Percentiles rank a stretch among this genome's conserved stretches.
Evolutionary conservation across 1,284 basidiomycete species (phyloP).

Genomic region (Trametes versicolor): DNA sequence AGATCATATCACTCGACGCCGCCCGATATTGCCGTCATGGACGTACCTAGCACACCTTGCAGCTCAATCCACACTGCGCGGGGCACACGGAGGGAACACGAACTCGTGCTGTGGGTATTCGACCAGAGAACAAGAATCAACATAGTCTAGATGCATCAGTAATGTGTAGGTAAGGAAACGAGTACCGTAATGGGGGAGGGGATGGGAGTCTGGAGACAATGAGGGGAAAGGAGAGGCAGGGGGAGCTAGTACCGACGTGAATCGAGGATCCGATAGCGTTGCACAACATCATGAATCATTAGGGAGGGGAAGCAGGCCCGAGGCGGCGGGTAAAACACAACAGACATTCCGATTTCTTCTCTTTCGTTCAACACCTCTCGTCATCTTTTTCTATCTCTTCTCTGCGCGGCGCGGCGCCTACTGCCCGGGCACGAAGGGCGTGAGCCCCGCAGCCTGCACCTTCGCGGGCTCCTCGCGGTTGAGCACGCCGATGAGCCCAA

Average conservation of each 20-base stretch:
- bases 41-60: no score
- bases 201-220: constrained; percentile 6
- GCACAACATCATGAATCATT: constrained; percentile 30
- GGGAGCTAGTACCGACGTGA: constrained; percentile 2
- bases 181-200: constrained; percentile 26
- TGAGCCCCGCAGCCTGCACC: constrained; percentile 79
- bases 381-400: constrained; percentile 6
- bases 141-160: constrained; percentile 35
- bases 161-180: constrained; percentile 18
- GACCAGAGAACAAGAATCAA: constrained; percentile 24
- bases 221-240: constrained; percentile 3
- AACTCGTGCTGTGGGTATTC: constrained; percentile 22
- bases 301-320: constrained; percentile 15
- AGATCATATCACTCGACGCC: no score
- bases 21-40: no score
- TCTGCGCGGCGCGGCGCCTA: constrained; percentile 6
- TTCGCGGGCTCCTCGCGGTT: constrained; percentile 79
- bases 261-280: constrained; percentile 28
- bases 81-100: not conserved
- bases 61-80: no score
- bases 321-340: constrained; percentile 20
- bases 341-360: constrained; percentile 19
- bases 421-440: constrained; percentile 53
- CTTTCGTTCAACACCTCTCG: constrained; percentile 5
- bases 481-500: constrained; percentile 80